Evolutionary conservation across 441 rosid genomes (phyloP), one percentile per base, ranked within the genome.

Genomic region (Mallotus japonicus): DNA sequence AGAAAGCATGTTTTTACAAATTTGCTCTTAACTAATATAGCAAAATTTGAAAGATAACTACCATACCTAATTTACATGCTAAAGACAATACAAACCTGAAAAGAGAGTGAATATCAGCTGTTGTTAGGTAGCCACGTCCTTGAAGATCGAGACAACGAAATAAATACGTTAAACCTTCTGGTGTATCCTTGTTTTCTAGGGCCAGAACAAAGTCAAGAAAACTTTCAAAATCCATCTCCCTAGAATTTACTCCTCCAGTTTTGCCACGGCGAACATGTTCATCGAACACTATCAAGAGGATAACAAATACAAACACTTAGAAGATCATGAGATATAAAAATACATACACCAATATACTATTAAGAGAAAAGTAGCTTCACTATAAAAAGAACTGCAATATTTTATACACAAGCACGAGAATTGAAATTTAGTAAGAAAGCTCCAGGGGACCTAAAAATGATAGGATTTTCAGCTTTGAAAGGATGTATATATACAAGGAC

Each of bases 211-310:
- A 95, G 84, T 90, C 98, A 0, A 95, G 90, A 83, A 92, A 95
- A 69, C 97, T 91, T 79, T 89, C 91, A n/a, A 93, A 93, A 73
- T 95, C 98, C 99, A 95, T 95, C 87, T 95, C 98, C 76, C 99
- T 78, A 62, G 93, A 57, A 78, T 86, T 90, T 65, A 88, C 88
- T 65, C 89, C 83, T 7, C 88, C 86, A 64, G 59, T 85, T 80
- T 92, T 93, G 54, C 92, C 89, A 49, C 93, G 93, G 14, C 97
- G 91, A 59, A 90, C 88, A 83, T 95, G 99, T 83, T 95, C 98
- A 83, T 93, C 99, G 74, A 92, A 93, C 69, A 89, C 99, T 95
- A 76, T 63, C 42, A 62, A 55, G 49, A 73, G 59, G 61, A 82
- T 32, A 44, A 74, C n/a, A 79, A 67, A 72, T 10, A 19, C 51